Base-by-base conservation (phyloP, 2,329 filamentous ascomycete species). In the Trichoderma sp. region DNA sequence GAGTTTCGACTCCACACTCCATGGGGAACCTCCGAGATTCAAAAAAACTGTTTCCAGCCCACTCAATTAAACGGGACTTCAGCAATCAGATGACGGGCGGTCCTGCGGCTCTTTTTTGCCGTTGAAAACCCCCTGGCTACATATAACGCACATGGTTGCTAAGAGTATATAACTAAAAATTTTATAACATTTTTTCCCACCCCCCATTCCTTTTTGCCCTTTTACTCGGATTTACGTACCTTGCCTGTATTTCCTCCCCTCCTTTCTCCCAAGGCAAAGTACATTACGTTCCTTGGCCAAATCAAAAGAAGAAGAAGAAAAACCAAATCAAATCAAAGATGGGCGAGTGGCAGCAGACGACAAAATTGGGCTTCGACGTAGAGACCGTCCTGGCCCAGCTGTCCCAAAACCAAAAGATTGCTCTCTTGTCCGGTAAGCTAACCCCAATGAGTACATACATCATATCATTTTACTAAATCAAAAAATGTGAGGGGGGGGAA, bases 331-430 rank as follows among this genome's bases (percentile, higher is more conserved):
- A 14, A 18, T 26, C 15, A 28, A 66, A 5, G 6, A 66, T 66
- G 63, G 63, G 63, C 30, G 63, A 66, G n/a, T 66, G 63, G 63
- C 47, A 66, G 18, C 30, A 53, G 18, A 3, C 14, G 14, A 21
- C 43, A 1, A 66, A 36, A 26, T 26, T 56, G 47, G 30, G 47
- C 8, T 66, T 66, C 11, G 63, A 66, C 21, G 63, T 66, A 5
- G 63, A 66, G 5, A 34, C 30, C 24, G 63, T 66, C 43, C 39
- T 66, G 47, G 53, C 63, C 53, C 63, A 66, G 6, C 63, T 66
- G 15, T 56, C 28, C 30, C 63, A 66, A 18, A 66, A 66, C 14
- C 47, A 66, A 47, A 66, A 66, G 30, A 66, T 66, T 34, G 63
- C 63, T 24, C 47, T 66, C 21, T 51, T 66, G n/a, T 66, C 63